Conservation (phyloP, 805 yeast genomes). For the Kuraishia hungarica region DNA sequence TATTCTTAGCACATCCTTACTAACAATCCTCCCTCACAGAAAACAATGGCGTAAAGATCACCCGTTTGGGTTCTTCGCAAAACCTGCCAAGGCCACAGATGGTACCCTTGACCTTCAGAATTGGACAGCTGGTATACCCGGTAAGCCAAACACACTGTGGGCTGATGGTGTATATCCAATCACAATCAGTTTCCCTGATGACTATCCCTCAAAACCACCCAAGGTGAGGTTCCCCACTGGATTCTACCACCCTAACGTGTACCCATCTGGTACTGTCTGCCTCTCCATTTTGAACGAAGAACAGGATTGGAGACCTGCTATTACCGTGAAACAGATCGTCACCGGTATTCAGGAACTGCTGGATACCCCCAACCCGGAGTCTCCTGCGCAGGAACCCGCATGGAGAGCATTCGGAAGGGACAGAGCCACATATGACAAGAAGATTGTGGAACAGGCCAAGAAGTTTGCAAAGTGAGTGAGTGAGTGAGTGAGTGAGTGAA, state of each 20-base stretch:
- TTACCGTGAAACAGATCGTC: constrained; percentile 80
- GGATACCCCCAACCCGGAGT: constrained; percentile 84
- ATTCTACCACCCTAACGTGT: constrained; percentile 95
- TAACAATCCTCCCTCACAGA: constrained; percentile 27
- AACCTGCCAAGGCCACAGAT: constrained; percentile 71
- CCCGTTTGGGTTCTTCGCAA: constrained; percentile 95
- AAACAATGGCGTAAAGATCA: constrained; percentile 98
- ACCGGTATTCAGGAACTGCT: constrained; percentile 89
- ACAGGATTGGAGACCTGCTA: constrained; percentile 98
- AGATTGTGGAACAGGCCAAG: constrained; percentile 74
- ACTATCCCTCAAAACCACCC: constrained; percentile 96
- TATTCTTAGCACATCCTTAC: neutral
- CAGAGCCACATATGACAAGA: constrained; percentile 59
- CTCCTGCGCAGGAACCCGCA: constrained; percentile 98
- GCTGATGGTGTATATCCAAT: constrained; percentile 84
- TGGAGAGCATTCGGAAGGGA: constrained; percentile 79
- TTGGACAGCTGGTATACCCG: constrained; percentile 97
- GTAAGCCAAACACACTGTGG: constrained; percentile 82
- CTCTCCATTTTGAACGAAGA: constrained; percentile 87
- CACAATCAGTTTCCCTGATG: constrained; percentile 75
- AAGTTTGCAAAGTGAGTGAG: constrained; percentile 37
- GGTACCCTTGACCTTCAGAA: constrained; percentile 77
- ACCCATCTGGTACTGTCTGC: constrained; percentile 96
- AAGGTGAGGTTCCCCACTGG: constrained; percentile 83
- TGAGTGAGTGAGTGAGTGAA: no score